Evolutionary conservation across 805 yeast genomes (phyloP).

Genomic region (Starmerella gropengiesseri): DNA sequence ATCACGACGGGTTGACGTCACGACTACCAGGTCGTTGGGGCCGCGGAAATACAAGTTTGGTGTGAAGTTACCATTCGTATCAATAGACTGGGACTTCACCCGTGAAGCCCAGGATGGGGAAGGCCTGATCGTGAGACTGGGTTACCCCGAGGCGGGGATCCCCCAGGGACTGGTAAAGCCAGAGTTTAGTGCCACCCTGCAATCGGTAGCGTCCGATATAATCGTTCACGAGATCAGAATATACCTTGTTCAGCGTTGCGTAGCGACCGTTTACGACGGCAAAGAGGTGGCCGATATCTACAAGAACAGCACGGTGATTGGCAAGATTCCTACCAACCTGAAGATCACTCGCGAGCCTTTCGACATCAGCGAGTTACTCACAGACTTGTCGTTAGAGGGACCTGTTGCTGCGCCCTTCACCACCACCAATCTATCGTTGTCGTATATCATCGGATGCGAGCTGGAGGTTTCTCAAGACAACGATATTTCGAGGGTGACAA

Average conservation of each 20-base stretch:
- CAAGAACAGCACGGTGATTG: background rate
- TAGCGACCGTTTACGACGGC: background rate
- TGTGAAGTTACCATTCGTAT: too few species aligned
- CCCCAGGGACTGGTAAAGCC: slow-evolving; percentile 5
- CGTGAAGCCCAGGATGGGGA: background rate
- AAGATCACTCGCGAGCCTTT: background rate
- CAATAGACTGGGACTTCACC: too few species aligned
- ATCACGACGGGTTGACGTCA: too few species aligned
- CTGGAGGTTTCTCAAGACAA: background rate
- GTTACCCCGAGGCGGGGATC: slow-evolving; percentile 2
- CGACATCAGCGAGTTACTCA: background rate
- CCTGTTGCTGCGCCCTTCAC: slow-evolving; percentile 1
- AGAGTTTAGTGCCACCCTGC: background rate
- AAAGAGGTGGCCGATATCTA: background rate
- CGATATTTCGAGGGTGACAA: background rate
- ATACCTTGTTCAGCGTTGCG: background rate
- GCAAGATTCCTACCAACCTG: background rate
- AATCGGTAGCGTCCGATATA: background rate
- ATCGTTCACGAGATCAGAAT: background rate
- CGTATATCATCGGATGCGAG: background rate
- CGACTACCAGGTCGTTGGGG: too few species aligned
- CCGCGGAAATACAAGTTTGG: too few species aligned
- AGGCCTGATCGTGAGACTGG: background rate
- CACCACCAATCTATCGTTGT: background rate
- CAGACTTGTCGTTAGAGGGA: background rate